These are phyloP conservation scores for Rhizopogon sp. DNA, from an alignment of 768 basidiomycete genomes.

Conservation along the genomic window DNA sequence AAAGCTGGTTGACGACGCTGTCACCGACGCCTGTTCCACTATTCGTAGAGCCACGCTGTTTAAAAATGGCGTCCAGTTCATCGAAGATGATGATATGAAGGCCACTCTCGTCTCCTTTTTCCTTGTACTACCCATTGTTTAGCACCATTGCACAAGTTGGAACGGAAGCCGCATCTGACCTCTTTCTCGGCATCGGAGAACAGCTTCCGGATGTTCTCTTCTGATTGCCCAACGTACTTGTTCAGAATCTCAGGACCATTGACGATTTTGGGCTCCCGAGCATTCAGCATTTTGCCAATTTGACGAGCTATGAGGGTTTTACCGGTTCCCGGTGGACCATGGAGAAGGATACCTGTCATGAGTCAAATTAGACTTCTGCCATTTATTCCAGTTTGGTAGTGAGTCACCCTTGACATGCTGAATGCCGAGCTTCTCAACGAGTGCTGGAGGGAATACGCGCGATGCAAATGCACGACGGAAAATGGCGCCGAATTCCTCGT, in stretches of 20 bases:
- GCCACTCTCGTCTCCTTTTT: conserved; percentile 94
- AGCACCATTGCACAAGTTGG: not conserved
- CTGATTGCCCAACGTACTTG: conserved; percentile 95
- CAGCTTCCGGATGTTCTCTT: conserved; percentile 96
- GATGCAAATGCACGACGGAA: conserved; percentile 98
- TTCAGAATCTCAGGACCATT: conserved; percentile 97
- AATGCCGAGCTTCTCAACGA: conserved; percentile 97
- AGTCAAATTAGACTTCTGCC: not conserved
- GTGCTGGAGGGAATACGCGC: conserved; percentile 94
- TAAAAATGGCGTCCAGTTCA: conserved; percentile 97
- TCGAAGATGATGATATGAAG: conserved; percentile 99
- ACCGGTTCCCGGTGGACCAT: conserved; percentile 96
- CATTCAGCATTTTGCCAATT: conserved; percentile 99
- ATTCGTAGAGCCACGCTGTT: conserved; percentile 91
- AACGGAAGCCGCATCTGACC: conserved; percentile 33
- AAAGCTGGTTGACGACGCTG: conserved; percentile 95
- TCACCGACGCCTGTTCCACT: conserved; percentile 97
- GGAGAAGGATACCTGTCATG: conserved; percentile 77
- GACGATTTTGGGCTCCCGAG: conserved; percentile 95
- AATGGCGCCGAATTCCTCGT: conserved; percentile 91
- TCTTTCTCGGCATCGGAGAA: conserved; percentile 99
- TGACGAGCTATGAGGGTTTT: conserved; percentile 98
- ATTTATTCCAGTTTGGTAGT: not conserved
- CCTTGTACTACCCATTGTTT: conserved; percentile 70
- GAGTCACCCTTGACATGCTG: conserved; percentile 91